Evolutionary conservation across 257 asterid genomes (phyloP), one percentile per base, ranked within the genome.

Genomic region (Solanum commersonii): DNA sequence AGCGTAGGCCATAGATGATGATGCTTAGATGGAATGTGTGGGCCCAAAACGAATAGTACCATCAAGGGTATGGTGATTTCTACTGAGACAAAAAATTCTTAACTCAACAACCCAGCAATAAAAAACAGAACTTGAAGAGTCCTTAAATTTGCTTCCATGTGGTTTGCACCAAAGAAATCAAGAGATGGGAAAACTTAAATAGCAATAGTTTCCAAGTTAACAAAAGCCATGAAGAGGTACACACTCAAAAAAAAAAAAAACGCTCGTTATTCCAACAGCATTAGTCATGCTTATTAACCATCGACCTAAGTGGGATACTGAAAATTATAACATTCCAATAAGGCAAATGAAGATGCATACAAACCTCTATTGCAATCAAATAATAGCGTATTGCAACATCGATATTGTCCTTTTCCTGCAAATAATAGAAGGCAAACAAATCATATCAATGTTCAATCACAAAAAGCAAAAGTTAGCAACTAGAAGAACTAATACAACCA

Each of bases 381-480:
- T 97, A 97, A 91, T 94, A 97, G 88, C 96, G 99, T 91, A 97
- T 94, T 87, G 99, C 99, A 67, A 93, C 89, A 87, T 97, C 99
- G 11, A 97, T 93, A 81, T 97, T 95, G 91, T 98, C 99, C 90
- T 97, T 97, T 91, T 97, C 99, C 99, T 97, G 98, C 70, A 44
- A 42, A 12, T 14, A 91, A 84, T 15, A 88, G 63, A 89, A 49
- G 86, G 44, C 86, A 82, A 82, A 82, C 67, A 82, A 49, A 82
- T 37, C 86, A 31, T 31, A 82, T 82, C 86, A 22, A 31, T 82
- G 44, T 46, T 52, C 86, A 29, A 49, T 49, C 70, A 31, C 44
- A 84, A 87, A 71, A 84, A 88, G 46, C 63, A 78, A 79, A 89
- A 84, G 40, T 85, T 35, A 84, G 85, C 86, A 86, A 38, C 65